These are phyloP conservation scores for Tilletiopsis washingtonensis DNA, from an alignment of 1,284 basidiomycete genomes.

Conservation along the genomic window DNA sequence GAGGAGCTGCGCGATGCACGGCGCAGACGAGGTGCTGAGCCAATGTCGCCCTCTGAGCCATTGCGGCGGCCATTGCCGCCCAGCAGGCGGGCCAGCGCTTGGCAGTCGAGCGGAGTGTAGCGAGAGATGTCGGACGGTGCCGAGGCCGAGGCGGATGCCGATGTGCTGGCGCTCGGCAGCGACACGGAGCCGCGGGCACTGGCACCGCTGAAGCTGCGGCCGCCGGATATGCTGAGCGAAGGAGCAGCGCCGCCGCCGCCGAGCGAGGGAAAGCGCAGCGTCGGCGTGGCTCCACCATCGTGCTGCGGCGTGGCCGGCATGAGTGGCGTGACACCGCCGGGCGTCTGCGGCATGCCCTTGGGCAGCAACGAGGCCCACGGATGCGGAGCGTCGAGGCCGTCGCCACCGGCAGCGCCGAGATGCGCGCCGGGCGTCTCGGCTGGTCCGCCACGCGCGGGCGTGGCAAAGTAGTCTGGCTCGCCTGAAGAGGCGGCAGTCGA, in stretches of 20 bases:
- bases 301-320: neutral
- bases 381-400: no score
- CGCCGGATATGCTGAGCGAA: neutral
- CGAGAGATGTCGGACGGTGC: neutral
- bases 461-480: no score
- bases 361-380: neutral
- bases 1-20: neutral
- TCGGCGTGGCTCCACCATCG: neutral
- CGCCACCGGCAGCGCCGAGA: no score
- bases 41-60: no score
- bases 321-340: neutral
- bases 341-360: neutral
- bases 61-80: no score
- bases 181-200: no score
- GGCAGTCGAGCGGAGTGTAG: neutral
- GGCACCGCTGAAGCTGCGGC: neutral
- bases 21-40: neutral
- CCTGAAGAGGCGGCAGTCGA: no score
- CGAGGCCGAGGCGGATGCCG: neutral
- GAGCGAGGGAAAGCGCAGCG: neutral
- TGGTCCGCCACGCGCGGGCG: no score
- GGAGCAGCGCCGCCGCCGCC: neutral
- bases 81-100: no score
- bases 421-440: no score
- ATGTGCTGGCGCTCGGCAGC: neutral